Base-by-base conservation (phyloP, 805 yeast species). In the Metschnikowia matae region DNA sequence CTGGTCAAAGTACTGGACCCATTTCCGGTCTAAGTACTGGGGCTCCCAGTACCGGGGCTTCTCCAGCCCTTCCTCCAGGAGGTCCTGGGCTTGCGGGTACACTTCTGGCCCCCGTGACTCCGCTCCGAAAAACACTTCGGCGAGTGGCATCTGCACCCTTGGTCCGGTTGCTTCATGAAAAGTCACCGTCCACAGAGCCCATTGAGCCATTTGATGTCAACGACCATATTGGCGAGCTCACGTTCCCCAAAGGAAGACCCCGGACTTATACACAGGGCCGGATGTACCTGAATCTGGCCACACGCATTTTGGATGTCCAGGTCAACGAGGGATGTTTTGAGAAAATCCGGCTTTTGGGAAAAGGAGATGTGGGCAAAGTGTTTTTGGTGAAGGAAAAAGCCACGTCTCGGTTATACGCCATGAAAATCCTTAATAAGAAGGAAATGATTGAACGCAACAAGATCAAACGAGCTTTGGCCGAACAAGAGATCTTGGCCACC, bases 331-430 rank as follows among this genome's bases (percentile, higher is more conserved):
- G 81, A 41, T 86, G 94, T 26, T 94, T 94, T 65, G 97, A 91
- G 57, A 92, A 89, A 64, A 81, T 94, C 48, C 82, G 88, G 58
- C 71, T 94, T n/a, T 71, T 94, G 45, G 99, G 99, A 4, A 89
- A 89, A 63, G 99, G 99, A 51, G 99, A 94, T 62, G 98, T 94
- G 35, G 99, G 99, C 3, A 91, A 89, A 65, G 99, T 94, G 21
- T 94, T 88, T 61, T 71, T 94, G 26, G 99, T 94, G 4, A 79
- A 86, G 53, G 97, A 95, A 60, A 89, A 87, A 63, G 70, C 76
- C 36, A 76, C 91, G 2, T 82, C 84, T 56, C 81, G 83, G 56
- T 69, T 90, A 33, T 94, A 83, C 64, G 99, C 99, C 5, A 86
- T 94, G 92, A 94, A 94, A 64, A 89, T 94, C 2, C 73, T 92